A percentile compares a stretch with the other conserved stretches of the same genome.
Conservation (phyloP, 495 filamentous ascomycete species). For the Neurospora tetrasperma region DNA sequence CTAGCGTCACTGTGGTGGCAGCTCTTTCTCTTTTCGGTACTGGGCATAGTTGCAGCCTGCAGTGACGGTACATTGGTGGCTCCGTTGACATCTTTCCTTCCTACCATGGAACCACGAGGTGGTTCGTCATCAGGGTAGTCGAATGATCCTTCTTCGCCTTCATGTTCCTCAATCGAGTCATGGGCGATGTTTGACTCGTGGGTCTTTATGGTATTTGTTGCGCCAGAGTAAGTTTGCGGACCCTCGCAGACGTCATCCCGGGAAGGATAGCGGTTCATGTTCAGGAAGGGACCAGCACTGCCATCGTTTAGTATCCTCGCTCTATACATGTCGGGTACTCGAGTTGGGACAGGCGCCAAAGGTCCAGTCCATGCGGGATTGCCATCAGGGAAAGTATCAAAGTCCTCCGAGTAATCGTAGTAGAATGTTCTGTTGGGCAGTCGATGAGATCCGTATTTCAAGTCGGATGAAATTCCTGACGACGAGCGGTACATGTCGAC, state of each 20-base stretch:
- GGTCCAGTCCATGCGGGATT: constrained; percentile 13
- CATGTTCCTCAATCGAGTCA: neutral
- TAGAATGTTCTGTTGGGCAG: constrained; percentile 19
- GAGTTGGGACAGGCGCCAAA: constrained; percentile 28
- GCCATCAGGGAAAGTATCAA: constrained; percentile 18
- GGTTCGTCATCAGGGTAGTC: neutral
- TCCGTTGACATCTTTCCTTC: neutral
- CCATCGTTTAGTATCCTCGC: constrained; percentile 20
- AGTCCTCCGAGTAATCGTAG: constrained; percentile 45
- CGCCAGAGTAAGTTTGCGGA: neutral
- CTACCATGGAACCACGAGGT: neutral
- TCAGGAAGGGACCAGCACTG: constrained; percentile 14
- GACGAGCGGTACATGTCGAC: constrained; percentile 30
- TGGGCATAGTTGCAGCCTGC: neutral
- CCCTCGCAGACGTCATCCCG: neutral
- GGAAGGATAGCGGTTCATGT: neutral
- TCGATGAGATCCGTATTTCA: neutral
- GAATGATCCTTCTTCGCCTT: neutral
- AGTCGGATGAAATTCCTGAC: constrained; percentile 6
- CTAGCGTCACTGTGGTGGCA: neutral
- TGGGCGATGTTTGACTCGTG: neutral
- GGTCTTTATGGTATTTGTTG: neutral
- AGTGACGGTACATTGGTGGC: neutral
- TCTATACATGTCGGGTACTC: constrained; percentile 17
- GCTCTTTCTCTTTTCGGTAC: neutral